A percentile compares a stretch with the other conserved stretches of the same genome.
Evolutionary conservation across 2,329 filamentous ascomycete species (phyloP).

Genomic region (Trichoderma guizhouense): DNA sequence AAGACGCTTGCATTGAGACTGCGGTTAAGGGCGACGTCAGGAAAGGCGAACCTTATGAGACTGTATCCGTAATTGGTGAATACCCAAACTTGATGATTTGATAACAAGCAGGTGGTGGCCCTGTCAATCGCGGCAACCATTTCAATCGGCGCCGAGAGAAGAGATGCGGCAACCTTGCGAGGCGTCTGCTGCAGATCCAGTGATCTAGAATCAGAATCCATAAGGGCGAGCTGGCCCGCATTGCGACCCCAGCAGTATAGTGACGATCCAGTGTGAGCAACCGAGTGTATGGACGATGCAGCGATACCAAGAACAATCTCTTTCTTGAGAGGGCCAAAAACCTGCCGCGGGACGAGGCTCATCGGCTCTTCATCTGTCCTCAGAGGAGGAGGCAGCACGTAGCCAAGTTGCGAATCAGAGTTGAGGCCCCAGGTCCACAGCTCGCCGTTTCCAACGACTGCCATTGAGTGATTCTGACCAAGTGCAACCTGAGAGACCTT

Average conservation of each 20-base stretch:
- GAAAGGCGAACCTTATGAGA: slow-evolving; percentile 76
- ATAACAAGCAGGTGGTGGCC: slow-evolving; percentile 80
- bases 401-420: slow-evolving; percentile 80
- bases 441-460: slow-evolving; percentile 80
- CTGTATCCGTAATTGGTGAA: slow-evolving; percentile 96
- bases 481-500: slow-evolving; percentile 75
- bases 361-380: slow-evolving; percentile 79
- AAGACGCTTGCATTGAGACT: slow-evolving; percentile 62
- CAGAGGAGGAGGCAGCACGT: slow-evolving; percentile 63
- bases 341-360: slow-evolving; percentile 76
- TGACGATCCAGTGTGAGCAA: slow-evolving; percentile 75
- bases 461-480: slow-evolving; percentile 88
- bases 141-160: slow-evolving; percentile 63
- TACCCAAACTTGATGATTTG: slow-evolving; percentile 85
- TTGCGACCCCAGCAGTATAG: slow-evolving; percentile 96
- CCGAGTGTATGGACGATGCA: slow-evolving; percentile 87
- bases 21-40: slow-evolving; percentile 66
- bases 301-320: slow-evolving; percentile 78
- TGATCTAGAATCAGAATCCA: slow-evolving; percentile 91
- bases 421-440: slow-evolving; percentile 96
- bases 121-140: slow-evolving; percentile 86
- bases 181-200: slow-evolving; percentile 79
- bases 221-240: slow-evolving; percentile 85
- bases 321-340: slow-evolving; percentile 88
- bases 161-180: slow-evolving; percentile 81